Evolutionary conservation across 2,329 filamentous ascomycete genomes (phyloP), one percentile per base, ranked within the genome.

Genomic region (Aspergillus brasiliensis): DNA sequence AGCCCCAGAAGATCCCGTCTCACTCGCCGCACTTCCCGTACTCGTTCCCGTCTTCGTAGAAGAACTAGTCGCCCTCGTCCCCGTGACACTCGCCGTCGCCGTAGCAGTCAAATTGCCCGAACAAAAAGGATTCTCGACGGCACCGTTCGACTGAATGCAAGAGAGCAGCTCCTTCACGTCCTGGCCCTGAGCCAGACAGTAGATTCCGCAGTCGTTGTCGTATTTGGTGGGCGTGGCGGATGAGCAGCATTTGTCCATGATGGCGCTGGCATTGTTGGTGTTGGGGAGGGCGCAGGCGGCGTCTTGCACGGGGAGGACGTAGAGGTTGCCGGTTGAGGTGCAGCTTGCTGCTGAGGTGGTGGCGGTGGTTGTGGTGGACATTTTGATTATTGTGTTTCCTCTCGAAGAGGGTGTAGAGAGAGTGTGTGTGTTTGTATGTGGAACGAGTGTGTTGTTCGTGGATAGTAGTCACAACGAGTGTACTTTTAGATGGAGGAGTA

Each of bases 201-300:
- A 84, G 60, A 83, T 65, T 15, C 79, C 80, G 73, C 82, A 84
- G 66, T 77, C 71, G 68, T 78, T 66, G 67, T 79, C 73, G 77
- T 83, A 84, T 63, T 72, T 71, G 51, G 79, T 69, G 27, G 83
- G 74, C 21, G 77, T 69, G 55, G 81, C 78, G 8, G 73, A 63
- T 10, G 75, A 72, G 67, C 82, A 84, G 78, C 82, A 84, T 21
- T 71, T 65, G 42, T 73, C 59, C 75, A 83, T 78, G 60, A 80
- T 73, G 38, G 77, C 71, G 54, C 78, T 74, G 72, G 79, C 70
- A 63, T 81, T 80, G 5, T 71, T 69, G 62, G 69, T 71, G 59
- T 71, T 71, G 25, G 76, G 68, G 52, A 82, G 71, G 3, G 75
- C 82, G 68, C 82, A 84, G 42, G 76, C 77, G 15, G 75, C 70